Base-by-base conservation (phyloP, 169 alveolate genomes). In the Toxoplasma gondii region DNA sequence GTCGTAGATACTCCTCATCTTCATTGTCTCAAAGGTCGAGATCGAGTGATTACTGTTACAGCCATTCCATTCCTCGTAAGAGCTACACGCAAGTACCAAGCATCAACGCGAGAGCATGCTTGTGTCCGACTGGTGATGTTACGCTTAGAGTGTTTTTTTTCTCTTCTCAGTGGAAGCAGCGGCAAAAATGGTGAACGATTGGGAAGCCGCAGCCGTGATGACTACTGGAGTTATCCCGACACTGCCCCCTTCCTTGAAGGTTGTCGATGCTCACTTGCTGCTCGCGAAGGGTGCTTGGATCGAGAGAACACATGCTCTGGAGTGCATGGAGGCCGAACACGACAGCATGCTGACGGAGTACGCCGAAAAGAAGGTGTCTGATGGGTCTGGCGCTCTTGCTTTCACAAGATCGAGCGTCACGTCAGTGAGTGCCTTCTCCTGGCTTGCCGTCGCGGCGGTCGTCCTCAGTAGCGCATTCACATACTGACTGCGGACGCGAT, bases 251-350 rank as follows among this genome's bases (percentile, higher is more conserved):
- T n/a, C 67, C 24, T 39, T 82, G 67, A 82, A 24, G 41, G 67
- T 43, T n/a, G 90, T 82, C 31, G 39, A 44, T 49, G 90, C 90
- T 7, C 54, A 82, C 67, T 22, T 82, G 36, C 90, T 82, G 34
- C 67, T 82, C n/a, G 90, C 69, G 7, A 82, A 82, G 36, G 90
- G 90, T n/a, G 90, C 90, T 27, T 82, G 90, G 90, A 82, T 82
- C 36, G 67, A 82, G 31, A 9, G 90, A 9, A 82, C 90, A 5
- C n/a, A 82, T 82, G 90, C 90, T 16, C 0, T 82, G 67, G 90
- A 82, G 69, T 82, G 90, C 41, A 44, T 82, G 54, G 90, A 82
- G n/a, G 90, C 39, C 22, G 90, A 82, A 36, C 90, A 82, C 38
- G 90, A 44, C 58, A 39, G 7, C 41, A 12, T 10, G 90, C 27